Evolutionary conservation across 2,329 filamentous ascomycete genomes (phyloP).

Genomic region (Fusarium pseudograminearum): DNA sequence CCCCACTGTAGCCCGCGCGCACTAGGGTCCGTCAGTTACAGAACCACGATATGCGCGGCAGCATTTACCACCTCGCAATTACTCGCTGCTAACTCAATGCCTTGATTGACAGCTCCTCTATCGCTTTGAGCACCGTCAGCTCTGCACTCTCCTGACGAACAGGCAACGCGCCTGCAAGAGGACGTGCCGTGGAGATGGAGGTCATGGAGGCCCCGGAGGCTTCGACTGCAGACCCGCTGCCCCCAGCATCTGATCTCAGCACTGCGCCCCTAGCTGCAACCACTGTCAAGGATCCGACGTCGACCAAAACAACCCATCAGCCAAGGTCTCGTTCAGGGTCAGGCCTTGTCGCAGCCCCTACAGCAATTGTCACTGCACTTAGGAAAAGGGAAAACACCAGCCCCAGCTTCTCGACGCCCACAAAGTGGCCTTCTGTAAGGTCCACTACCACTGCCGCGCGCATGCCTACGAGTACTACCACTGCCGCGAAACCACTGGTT

Average conservation of each 20-base stretch:
- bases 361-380: slow-evolving; percentile 13
- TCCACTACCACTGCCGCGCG: slow-evolving; percentile 38
- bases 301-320: slow-evolving; percentile 33
- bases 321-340: slow-evolving; percentile 36
- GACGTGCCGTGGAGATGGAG: slow-evolving; percentile 44
- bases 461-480: slow-evolving; percentile 37
- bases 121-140: slow-evolving; percentile 47
- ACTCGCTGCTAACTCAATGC: slow-evolving; percentile 46
- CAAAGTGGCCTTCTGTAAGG: slow-evolving; percentile 42
- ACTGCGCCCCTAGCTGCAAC: slow-evolving; percentile 39
- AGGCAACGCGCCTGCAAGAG: slow-evolving; percentile 37
- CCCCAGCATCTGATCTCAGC: slow-evolving; percentile 49
- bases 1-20: slow-evolving; percentile 11
- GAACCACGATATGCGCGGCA: slow-evolving; percentile 33
- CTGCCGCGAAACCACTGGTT: slow-evolving; percentile 55
- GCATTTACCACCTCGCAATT: slow-evolving; percentile 15
- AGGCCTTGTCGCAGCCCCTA: slow-evolving; percentile 25
- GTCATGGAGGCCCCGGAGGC: slow-evolving; percentile 44
- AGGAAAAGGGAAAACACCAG: slow-evolving; percentile 39
- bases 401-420: slow-evolving; percentile 28
- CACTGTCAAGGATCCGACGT: slow-evolving; percentile 44
- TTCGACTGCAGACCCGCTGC: slow-evolving; percentile 44
- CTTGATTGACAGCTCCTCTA: slow-evolving; percentile 39
- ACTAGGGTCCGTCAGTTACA: slow-evolving; percentile 10
- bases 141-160: slow-evolving; percentile 43